phyloP scores from a whole-genome alignment of 1,284 basidiomycete species.

The Cryptococcus amylolentus region DNA sequence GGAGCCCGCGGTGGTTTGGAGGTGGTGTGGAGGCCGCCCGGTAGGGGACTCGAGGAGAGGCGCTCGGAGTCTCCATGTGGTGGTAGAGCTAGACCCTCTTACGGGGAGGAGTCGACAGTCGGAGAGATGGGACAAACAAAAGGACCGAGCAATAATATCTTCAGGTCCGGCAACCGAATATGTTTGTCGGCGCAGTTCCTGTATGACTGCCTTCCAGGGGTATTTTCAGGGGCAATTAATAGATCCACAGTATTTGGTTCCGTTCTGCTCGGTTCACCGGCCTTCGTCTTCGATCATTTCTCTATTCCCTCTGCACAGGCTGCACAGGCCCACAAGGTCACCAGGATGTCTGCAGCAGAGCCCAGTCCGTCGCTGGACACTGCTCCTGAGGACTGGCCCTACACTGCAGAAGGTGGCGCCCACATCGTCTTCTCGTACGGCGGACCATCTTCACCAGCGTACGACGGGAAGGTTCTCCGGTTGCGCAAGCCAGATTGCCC shows the following conservation, averaged over 20 bases:
- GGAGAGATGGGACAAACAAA: too few relatives aligned
- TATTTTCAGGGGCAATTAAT: too few relatives aligned
- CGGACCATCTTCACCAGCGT: slow-evolving; percentile 55
- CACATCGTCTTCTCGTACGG: slow-evolving; percentile 78
- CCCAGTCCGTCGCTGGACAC: slow-evolving; percentile 15
- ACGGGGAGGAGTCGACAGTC: too few relatives aligned
- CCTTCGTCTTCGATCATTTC: too few relatives aligned
- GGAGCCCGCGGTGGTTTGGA: slow-evolving; percentile 1
- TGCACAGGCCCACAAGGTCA: slow-evolving; percentile 4
- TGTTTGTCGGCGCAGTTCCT: too few relatives aligned
- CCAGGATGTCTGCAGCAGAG: not conserved
- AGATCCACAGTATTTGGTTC: too few relatives aligned
- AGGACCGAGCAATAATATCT: too few relatives aligned
- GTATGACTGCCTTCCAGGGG: too few relatives aligned
- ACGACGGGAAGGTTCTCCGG: slow-evolving; percentile 66
- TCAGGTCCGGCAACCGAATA: too few relatives aligned
- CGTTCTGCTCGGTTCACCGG: too few relatives aligned
- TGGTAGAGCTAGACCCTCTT: too few relatives aligned
- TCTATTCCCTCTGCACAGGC: too few relatives aligned
- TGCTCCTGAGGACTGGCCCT: slow-evolving; percentile 64
- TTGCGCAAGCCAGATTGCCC: slow-evolving; percentile 58
- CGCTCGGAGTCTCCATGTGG: not conserved
- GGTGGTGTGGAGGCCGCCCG: slow-evolving; percentile 19
- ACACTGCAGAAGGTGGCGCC: slow-evolving; percentile 84
- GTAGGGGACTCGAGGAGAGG: slow-evolving; percentile 17